Conservation (phyloP, 345 rosid genomes). For the Stellera chamaejasme region DNA sequence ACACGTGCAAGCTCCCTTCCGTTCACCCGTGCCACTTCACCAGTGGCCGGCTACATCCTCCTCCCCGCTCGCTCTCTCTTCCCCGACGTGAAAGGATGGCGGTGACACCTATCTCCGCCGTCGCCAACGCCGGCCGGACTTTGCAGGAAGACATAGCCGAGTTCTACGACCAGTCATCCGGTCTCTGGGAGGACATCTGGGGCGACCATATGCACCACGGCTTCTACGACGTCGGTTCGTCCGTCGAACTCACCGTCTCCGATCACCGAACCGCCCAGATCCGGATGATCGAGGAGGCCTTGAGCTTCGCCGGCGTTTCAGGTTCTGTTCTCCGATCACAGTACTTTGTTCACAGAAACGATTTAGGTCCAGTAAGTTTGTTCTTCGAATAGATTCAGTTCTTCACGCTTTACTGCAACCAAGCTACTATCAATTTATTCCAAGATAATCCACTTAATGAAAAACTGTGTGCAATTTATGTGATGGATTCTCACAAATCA, state of each 20-base stretch:
- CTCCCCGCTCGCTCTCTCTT: background rate
- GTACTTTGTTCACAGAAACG: too few species aligned
- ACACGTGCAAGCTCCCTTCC: background rate
- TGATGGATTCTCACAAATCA: too few species aligned
- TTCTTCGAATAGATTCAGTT: too few species aligned
- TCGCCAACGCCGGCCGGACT: background rate
- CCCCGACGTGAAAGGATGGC: background rate
- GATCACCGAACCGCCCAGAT: slow-evolving; percentile 72
- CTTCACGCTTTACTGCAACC: too few species aligned
- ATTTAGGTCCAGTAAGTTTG: too few species aligned
- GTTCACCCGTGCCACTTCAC: background rate
- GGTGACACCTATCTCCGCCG: slow-evolving; percentile 10
- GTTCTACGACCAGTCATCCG: slow-evolving; percentile 86
- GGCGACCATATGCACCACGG: slow-evolving; percentile 99
- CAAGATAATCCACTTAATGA: too few species aligned
- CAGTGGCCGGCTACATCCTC: background rate
- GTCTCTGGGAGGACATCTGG: slow-evolving; percentile 82
- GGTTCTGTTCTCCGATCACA: slow-evolving; percentile 18
- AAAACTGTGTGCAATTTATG: too few species aligned
- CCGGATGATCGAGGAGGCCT: slow-evolving; percentile 83
- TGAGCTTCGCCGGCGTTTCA: slow-evolving; percentile 61
- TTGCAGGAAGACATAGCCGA: slow-evolving; percentile 66
- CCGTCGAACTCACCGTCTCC: slow-evolving; percentile 28
- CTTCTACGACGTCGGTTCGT: slow-evolving; percentile 44
- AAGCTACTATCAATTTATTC: too few species aligned